Base-by-base conservation (phyloP, 306 rosid species). In the Gleditsia sinensis region DNA sequence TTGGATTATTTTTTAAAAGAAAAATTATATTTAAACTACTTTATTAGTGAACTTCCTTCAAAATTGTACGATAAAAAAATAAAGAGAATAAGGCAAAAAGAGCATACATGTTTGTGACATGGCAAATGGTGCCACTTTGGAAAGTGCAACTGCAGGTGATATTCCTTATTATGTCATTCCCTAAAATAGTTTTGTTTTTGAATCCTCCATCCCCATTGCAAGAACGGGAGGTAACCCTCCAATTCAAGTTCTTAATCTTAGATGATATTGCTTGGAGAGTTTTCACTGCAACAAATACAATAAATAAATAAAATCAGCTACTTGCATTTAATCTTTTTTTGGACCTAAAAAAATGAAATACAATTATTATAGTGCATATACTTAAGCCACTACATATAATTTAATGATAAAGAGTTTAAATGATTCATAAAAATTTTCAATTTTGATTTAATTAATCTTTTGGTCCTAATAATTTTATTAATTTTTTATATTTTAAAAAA, bases 71-170 rank as follows among this genome's bases (percentile, higher is more conserved):
- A n/a, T n/a, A n/a, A n/a, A 3, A 14, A 34, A 6, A 0, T 0
- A n/a, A 46, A 4, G 9, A 46, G 2, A 4, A 21, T 53, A 24
- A 1, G 6, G 1, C 30, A 5, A 33, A 39, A 72, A 25, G 40
- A 0, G 17, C 81, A 4, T 83, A 90, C 98, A 90, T 88, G 64
- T 1, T 39, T 12, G 83, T 86, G 61, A 93, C 83, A 23, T 82
- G 88, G 81, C 98, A 93, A 78, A 76, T 21, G 2, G 79, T 68
- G 77, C 53, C 32, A 28, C 21, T 24, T 59, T 54, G 7, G 48
- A 76, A 49, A 56, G 82, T 9, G 80, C 97, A 93, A 66, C 80
- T 24, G 68, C 98, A 93, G 0, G 84, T 76, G 64, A 90, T 83
- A 74, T 83, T 86, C 60, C 85, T 83, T 0, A 34, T 6, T 0